A percentile compares a stretch with the other conserved stretches of the same genome.
phyloP scores from a whole-genome alignment of 2,329 filamentous ascomycete species.

The Anthostomella pinea region DNA sequence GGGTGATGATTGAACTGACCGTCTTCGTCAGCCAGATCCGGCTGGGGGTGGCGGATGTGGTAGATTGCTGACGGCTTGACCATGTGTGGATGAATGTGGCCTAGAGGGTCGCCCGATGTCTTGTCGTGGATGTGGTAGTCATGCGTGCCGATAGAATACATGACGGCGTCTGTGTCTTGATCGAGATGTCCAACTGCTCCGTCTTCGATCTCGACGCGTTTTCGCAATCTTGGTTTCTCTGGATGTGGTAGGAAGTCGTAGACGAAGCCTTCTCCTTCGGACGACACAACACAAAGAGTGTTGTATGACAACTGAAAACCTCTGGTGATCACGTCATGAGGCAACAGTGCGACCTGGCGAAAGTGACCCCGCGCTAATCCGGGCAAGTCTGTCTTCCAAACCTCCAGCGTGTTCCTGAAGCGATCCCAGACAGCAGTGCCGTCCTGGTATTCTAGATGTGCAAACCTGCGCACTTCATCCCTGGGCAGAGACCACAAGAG shows the following conservation, averaged over 20 bases:
- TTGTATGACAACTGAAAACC: conserved; percentile 43
- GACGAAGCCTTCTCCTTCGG: conserved; percentile 41
- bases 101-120: conserved; percentile 35
- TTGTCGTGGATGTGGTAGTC: conserved; percentile 44
- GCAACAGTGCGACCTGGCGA: conserved; percentile 36
- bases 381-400: conserved; percentile 40
- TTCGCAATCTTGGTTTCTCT: conserved; percentile 32
- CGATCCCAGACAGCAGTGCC: conserved; percentile 44
- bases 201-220: conserved; percentile 36
- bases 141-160: conserved; percentile 41
- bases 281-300: conserved; percentile 45
- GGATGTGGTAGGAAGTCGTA: conserved; percentile 36
- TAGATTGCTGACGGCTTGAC: conserved; percentile 32
- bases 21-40: conserved; percentile 2
- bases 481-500: conserved; percentile 35
- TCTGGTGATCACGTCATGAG: conserved; percentile 41
- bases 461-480: conserved; percentile 38
- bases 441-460: conserved; percentile 46
- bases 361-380: conserved; percentile 37
- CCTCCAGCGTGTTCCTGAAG: conserved; percentile 41
- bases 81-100: conserved; percentile 35
- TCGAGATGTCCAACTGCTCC: conserved; percentile 44
- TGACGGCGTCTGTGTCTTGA: conserved; percentile 38
- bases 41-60: conserved; percentile 21
- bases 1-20: neutral